Evolutionary conservation across 2,329 filamentous ascomycete genomes (phyloP).

Genomic region (Gnomoniopsis smithogilvyi): DNA sequence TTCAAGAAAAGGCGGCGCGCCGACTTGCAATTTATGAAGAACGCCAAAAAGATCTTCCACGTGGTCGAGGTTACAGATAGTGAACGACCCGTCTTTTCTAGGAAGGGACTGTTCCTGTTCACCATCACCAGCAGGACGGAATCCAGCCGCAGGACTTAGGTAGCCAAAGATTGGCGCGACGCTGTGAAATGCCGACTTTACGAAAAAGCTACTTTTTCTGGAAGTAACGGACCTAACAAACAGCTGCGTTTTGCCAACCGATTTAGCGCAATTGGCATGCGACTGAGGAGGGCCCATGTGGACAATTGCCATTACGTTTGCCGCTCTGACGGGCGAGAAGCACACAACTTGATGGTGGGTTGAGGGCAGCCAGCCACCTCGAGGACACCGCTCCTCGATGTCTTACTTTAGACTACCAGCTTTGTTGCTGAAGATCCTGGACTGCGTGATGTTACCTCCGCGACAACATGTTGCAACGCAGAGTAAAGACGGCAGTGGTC

Average conservation of each 20-base stretch:
- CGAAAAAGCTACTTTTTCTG: neutral
- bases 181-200: neutral
- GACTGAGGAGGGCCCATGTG: neutral
- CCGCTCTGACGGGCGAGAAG: too few species aligned
- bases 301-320: neutral
- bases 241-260: neutral
- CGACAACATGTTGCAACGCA: neutral
- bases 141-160: neutral
- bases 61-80: constrained; percentile 62
- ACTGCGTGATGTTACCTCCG: neutral
- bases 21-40: constrained; percentile 72
- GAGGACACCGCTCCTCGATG: too few species aligned
- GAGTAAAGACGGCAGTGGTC: neutral
- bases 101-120: constrained; percentile 60
- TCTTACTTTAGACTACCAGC: neutral
- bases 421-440: neutral
- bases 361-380: too few species aligned
- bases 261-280: neutral
- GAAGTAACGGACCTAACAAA: too few species aligned
- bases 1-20: constrained; percentile 90
- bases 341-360: too few species aligned
- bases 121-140: constrained; percentile 43
- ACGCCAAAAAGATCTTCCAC: constrained; percentile 63
- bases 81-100: constrained; percentile 53
- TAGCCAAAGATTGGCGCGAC: neutral